Base-by-base conservation (phyloP, 2,329 filamentous ascomycete species). In the Xylariales sp. region DNA sequence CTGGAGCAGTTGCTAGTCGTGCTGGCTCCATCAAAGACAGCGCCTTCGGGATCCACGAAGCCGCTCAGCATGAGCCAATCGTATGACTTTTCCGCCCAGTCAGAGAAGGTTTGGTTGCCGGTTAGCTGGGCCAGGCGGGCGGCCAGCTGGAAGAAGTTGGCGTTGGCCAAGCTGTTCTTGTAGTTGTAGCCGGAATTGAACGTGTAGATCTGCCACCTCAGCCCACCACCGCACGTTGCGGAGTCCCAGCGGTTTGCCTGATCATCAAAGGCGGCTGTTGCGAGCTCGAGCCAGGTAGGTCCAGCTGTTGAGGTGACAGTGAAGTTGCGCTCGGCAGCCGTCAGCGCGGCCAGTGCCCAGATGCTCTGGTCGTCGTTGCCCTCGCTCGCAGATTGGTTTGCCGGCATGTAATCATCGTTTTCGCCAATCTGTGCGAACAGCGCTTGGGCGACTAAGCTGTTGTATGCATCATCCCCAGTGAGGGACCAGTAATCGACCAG, bases 171-270 rank as follows among this genome's bases (percentile, higher is more conserved):
- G 10, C 52, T 60, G 44, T 70, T 69, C 42, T 70, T 53, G 47
- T 65, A 68, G 35, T 62, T 50, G 37, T 64, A 65, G n/a, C 78
- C 78, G 13, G 56, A 64, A 50, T 78, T 79, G 49, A 65, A 69
- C 3, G 68, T 56, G 55, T 68, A 80, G 25, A 84, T 73, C 59
- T 83, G 79, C 81, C 81, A 85, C 44, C 74, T 71, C 46, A 85
- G 53, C 6, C 78, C 80, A 36, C 79, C 80, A 27, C 62, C 62
- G 52, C 81, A 85, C 10, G 41, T 21, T 3, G 67, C 68, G 0
- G 56, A 44, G 0, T 55, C 61, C 15, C 77, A 66, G 66, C 75
- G 80, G 5, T 35, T 33, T 3, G n/a, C 49, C 51, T 82, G 77
- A 2, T 70, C 72, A 47, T 81, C 75, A 49, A 81, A 84, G 0